phyloP scores from a whole-genome alignment of 805 yeast species.

The Cyberlindnera mrakii region DNA sequence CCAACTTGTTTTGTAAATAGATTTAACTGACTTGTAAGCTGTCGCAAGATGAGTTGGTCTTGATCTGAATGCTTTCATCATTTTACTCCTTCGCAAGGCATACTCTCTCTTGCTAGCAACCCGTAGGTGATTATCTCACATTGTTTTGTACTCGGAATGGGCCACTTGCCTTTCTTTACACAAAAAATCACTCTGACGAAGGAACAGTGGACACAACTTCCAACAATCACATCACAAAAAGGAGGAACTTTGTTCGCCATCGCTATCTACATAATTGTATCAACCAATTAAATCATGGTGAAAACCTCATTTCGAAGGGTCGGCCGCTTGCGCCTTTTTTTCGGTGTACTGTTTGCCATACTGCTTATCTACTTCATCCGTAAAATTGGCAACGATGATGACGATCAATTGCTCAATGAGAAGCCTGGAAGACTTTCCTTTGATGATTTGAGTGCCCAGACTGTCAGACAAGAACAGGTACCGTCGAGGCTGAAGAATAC shows the following conservation, averaged over 20 bases:
- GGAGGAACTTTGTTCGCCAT: too few species aligned
- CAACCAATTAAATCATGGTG: background rate
- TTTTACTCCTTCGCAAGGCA: too few species aligned
- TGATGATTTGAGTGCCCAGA: constrained; percentile 3
- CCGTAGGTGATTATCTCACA: too few species aligned
- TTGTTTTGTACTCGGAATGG: too few species aligned
- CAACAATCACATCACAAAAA: background rate
- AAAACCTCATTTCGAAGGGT: background rate
- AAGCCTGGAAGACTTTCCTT: constrained; percentile 4
- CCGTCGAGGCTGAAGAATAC: constrained; percentile 1
- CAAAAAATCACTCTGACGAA: background rate
- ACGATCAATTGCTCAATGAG: constrained; percentile 9
- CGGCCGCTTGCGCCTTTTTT: background rate
- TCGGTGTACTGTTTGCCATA: constrained; percentile 4
- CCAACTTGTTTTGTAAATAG: too few species aligned
- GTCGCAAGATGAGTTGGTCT: too few species aligned
- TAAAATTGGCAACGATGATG: constrained; percentile 11
- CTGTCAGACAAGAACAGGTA: background rate
- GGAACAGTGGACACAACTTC: background rate
- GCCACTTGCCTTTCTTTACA: too few species aligned
- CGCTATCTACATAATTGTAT: too few species aligned
- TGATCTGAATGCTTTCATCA: too few species aligned
- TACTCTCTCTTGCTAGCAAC: too few species aligned
- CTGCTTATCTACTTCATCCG: constrained; percentile 6
- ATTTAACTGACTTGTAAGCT: too few species aligned